These are phyloP conservation scores for Cucumis variabilis DNA, from an alignment of 331 rosid genomes.

Conservation along the genomic window DNA sequence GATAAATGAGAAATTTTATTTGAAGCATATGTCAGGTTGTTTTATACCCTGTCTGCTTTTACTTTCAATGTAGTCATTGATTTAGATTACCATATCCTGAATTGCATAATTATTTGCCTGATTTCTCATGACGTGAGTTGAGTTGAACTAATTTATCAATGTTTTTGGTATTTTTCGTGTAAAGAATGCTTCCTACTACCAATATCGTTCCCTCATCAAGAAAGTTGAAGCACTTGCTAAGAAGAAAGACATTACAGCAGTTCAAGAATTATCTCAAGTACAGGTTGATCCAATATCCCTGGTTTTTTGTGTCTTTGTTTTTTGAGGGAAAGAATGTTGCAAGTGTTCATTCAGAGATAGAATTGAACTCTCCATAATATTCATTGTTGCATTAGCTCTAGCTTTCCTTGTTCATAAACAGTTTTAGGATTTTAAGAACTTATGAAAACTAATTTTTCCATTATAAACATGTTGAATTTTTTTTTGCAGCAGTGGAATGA, in stretches of 20 bases:
- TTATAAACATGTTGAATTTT: constrained; percentile 13
- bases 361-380: too few species aligned
- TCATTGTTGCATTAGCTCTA: neutral
- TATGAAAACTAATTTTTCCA: neutral
- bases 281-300: neutral
- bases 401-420: too few species aligned
- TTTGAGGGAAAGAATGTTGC: neutral
- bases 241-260: constrained; percentile 11
- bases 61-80: too few species aligned
- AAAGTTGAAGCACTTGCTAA: neutral
- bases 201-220: neutral
- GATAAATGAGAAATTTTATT: too few species aligned
- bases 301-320: too few species aligned
- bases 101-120: neutral
- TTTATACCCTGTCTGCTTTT: too few species aligned
- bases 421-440: neutral
- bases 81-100: too few species aligned
- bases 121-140: neutral
- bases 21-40: too few species aligned
- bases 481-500: constrained; percentile 9
- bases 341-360: too few species aligned
- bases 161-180: neutral
- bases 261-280: constrained; percentile 7
- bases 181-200: constrained; percentile 16
- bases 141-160: neutral